Evolutionary conservation across 176 grass and related monocot genomes (phyloP).

Genomic region (Microstegium vimineum): DNA sequence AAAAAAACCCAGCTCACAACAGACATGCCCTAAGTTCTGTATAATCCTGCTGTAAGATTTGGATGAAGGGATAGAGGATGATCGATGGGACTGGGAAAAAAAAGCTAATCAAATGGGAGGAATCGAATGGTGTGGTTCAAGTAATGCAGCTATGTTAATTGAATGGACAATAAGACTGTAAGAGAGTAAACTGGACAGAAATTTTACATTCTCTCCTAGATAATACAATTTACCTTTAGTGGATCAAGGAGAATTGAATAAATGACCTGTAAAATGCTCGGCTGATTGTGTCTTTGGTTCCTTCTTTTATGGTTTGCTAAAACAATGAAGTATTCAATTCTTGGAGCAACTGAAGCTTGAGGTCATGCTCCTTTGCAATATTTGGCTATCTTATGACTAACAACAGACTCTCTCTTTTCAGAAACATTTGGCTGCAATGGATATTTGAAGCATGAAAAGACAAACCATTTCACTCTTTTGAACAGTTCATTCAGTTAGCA

Average conservation of each 20-base stretch:
- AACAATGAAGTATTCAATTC: neutral
- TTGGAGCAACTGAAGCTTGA: neutral
- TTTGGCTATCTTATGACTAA: neutral
- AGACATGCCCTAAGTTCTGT: too few species aligned
- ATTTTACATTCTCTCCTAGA: neutral
- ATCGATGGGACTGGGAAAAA: neutral
- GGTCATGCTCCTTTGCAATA: neutral
- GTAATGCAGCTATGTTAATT: neutral
- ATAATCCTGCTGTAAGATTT: neutral
- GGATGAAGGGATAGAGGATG: neutral
- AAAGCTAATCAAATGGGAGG: neutral
- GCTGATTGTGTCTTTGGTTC: neutral
- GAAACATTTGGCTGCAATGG: neutral
- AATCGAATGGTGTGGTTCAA: neutral
- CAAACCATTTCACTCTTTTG: neutral
- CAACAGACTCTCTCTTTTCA: neutral
- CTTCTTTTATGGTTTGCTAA: neutral
- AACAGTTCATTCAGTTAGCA: neutral
- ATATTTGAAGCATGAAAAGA: conserved; percentile 14
- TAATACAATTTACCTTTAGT: neutral
- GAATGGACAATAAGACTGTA: neutral
- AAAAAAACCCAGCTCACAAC: too few species aligned
- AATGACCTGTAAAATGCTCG: neutral
- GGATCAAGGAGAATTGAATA: neutral
- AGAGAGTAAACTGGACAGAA: neutral